These are phyloP conservation scores for Talaromyces sp. DNA, from an alignment of 2,329 filamentous ascomycete species.

Conservation along the genomic window DNA sequence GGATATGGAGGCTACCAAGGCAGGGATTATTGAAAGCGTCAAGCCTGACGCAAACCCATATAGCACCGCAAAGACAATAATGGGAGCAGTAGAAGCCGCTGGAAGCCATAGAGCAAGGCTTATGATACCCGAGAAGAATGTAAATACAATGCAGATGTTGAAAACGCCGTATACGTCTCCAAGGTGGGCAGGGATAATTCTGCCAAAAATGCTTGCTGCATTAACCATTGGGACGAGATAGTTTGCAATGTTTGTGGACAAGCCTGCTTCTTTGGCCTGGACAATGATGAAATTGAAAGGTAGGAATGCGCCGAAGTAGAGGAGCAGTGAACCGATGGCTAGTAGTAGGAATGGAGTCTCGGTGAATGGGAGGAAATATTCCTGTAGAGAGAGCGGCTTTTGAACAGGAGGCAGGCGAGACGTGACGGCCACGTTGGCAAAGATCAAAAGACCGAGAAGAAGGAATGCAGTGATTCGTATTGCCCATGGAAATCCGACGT, in stretches of 20 bases:
- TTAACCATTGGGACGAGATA: slow-evolving; percentile 56
- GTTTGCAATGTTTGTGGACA: slow-evolving; percentile 43
- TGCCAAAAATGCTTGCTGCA: slow-evolving; percentile 50
- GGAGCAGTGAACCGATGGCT: slow-evolving; percentile 46
- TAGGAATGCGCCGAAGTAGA: slow-evolving; percentile 58
- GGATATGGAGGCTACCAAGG: slow-evolving; percentile 65
- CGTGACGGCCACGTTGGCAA: slow-evolving; percentile 51
- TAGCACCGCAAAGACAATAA: slow-evolving; percentile 59
- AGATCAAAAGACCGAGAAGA: slow-evolving; percentile 54
- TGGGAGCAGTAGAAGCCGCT: slow-evolving; percentile 47
- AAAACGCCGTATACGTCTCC: slow-evolving; percentile 53
- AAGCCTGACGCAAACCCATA: slow-evolving; percentile 66
- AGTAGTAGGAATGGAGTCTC: slow-evolving; percentile 21
- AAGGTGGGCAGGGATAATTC: slow-evolving; percentile 51
- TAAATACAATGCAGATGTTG: slow-evolving; percentile 52
- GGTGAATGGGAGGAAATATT: slow-evolving; percentile 20
- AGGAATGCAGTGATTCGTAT: slow-evolving; percentile 57
- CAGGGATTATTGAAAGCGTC: slow-evolving; percentile 58
- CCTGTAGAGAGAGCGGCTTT: slow-evolving; percentile 10
- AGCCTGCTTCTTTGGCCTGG: slow-evolving; percentile 45
- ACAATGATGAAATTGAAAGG: slow-evolving; percentile 50
- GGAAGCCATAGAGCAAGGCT: slow-evolving; percentile 53
- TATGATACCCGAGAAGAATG: slow-evolving; percentile 41
- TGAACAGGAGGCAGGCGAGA: slow-evolving; percentile 36
- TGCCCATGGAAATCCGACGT: slow-evolving; percentile 54